These are phyloP conservation scores for Solioccasus polychromus DNA, from an alignment of 768 basidiomycete species.

Conservation along the genomic window DNA sequence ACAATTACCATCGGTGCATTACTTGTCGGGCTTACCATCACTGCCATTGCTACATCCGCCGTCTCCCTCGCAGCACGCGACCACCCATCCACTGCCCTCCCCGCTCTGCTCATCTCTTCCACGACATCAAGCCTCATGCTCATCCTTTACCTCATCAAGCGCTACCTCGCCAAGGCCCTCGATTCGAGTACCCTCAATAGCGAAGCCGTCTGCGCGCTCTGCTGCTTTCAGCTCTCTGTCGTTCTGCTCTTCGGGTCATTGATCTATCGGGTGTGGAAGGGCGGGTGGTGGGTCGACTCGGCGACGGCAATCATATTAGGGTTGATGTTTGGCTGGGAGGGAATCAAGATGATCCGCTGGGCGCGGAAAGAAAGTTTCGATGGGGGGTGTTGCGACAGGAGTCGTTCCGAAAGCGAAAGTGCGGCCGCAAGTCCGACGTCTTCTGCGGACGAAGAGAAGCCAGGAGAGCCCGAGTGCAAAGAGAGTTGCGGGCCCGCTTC, in stretches of 20 bases:
- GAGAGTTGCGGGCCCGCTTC: not conserved
- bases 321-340: constrained; percentile 45
- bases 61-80: constrained; percentile 34
- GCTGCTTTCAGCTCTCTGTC: constrained; percentile 42
- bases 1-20: constrained; percentile 37
- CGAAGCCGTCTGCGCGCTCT: constrained; percentile 43
- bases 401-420: no score
- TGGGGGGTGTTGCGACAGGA: constrained; percentile 36
- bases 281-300: constrained; percentile 50
- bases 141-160: constrained; percentile 43
- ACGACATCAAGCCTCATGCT: constrained; percentile 39
- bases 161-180: constrained; percentile 42
- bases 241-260: constrained; percentile 42
- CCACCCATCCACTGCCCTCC: constrained; percentile 36
- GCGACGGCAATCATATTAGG: constrained; percentile 41
- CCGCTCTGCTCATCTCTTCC: constrained; percentile 43
- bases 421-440: no score
- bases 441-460: constrained; percentile 1
- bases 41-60: constrained; percentile 37
- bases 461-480: not conserved
- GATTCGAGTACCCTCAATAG: constrained; percentile 43
- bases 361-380: constrained; percentile 33
- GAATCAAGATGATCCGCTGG: constrained; percentile 42
- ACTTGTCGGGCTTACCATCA: constrained; percentile 36
- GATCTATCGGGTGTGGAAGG: constrained; percentile 38